Evolutionary conservation across 1,139 yeast species (phyloP), one percentile per base, ranked within the genome.

Genomic region (Scheffersomyces segobiensis): DNA sequence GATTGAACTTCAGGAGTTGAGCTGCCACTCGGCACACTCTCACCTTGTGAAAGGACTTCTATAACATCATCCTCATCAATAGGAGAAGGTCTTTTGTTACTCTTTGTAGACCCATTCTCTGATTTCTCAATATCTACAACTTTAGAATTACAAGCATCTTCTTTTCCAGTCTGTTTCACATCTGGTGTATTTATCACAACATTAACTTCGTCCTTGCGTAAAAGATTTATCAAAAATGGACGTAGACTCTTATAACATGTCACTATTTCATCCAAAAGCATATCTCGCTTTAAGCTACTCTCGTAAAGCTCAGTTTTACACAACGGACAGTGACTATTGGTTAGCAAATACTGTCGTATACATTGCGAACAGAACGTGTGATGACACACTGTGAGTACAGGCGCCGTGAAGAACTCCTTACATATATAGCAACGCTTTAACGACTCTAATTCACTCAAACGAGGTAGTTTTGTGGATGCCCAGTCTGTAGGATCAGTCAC

Each of bases 351-450:
- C 62, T 89, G 85, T 60, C 98, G 81, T 48, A 95, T 91, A 71
- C 99, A 95, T 22, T 88, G 81, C 0, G 97, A 92, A 71, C 99
- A 95, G 70, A 93, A 95, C 0, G 96, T 88, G 70, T 95, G 98
- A 53, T 91, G 89, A 75, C 98, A 93, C 6, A 88, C 82, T 0
- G 98, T 91, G 52, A 90, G 77, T 57, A 92, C 93, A 1, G 99
- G 98, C 0, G 96, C 93, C 52, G 76, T 81, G 60, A 91, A 78
- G 63, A 89, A 86, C 60, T 93, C 98, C 68, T 93, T 92, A 71
- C 99, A 95, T n/a, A 95, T 89, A 65, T 89, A 93, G 68, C 99
- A 95, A 67, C 97, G 72, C 58, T 93, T 79, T 19, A 89, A 77
- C 1, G 90, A 79, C 63, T 93, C 98, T 6, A 93, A 74, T 55